Percentiles rank a stretch among this genome's conserved stretches.
Evolutionary conservation across 2,329 filamentous ascomycete species (phyloP).

Genomic region (Canariomyces notabilis): DNA sequence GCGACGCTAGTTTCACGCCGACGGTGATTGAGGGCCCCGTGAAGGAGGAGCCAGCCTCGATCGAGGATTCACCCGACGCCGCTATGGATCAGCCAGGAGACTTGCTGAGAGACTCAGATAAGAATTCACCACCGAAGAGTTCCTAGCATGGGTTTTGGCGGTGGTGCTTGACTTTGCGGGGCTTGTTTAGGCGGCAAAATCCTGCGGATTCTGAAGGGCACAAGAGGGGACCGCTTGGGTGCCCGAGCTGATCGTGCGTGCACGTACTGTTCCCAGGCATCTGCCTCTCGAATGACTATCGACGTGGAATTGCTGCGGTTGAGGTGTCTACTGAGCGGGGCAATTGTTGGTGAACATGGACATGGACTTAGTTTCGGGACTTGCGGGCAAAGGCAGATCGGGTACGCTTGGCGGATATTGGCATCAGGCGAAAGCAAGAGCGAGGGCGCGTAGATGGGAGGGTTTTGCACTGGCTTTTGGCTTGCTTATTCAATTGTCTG

Average conservation of each 20-base stretch:
- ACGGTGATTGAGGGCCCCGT: conserved; percentile 48
- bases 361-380: neutral
- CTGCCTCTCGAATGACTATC: neutral
- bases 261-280: neutral
- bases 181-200: neutral
- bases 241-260: neutral
- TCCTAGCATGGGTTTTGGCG: neutral
- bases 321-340: neutral
- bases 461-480: neutral
- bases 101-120: conserved; percentile 1
- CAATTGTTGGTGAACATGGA: neutral
- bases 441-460: neutral
- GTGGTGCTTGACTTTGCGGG: neutral
- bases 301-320: neutral
- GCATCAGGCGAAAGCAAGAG: neutral
- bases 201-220: neutral
- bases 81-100: conserved; percentile 11
- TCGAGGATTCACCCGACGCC: conserved; percentile 30
- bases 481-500: neutral
- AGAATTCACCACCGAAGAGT: neutral
- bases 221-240: neutral
- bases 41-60: conserved; percentile 44
- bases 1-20: conserved; percentile 39
- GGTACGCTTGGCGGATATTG: neutral
- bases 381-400: too few relatives aligned